Evolutionary conservation across 2,329 filamentous ascomycete species (phyloP).

Genomic region (Davidsoniella neocaledoniae): DNA sequence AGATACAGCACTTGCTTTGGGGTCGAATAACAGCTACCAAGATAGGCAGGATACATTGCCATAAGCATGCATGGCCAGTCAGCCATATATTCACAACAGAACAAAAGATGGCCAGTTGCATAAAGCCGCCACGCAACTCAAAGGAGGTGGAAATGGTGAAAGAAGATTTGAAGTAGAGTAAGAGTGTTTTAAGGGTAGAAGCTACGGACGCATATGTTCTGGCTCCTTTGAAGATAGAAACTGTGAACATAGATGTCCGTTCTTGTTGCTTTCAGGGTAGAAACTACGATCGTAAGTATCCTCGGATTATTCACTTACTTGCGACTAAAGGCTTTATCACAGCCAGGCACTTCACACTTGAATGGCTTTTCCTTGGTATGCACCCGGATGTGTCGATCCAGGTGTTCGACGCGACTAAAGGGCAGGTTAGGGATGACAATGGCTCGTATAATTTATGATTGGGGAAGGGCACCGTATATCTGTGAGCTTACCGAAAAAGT

Average conservation of each 20-base stretch:
- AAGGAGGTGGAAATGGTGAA: background rate
- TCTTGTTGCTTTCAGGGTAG: conserved; percentile 9
- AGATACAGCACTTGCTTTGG: too few relatives aligned
- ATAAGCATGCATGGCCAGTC: background rate
- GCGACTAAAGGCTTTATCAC: conserved; percentile 45
- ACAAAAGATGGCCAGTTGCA: background rate
- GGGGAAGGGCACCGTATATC: conserved; percentile 10
- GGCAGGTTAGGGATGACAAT: conserved; percentile 14
- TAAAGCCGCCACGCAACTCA: background rate
- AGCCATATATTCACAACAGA: background rate
- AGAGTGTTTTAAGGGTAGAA: too few relatives aligned
- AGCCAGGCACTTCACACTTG: conserved; percentile 39
- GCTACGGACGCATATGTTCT: background rate
- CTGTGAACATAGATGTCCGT: background rate
- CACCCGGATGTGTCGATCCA: conserved; percentile 45
- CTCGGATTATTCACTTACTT: conserved; percentile 27
- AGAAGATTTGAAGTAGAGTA: background rate
- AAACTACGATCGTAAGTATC: background rate
- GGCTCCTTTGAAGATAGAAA: background rate
- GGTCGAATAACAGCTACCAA: too few relatives aligned
- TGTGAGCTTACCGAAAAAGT: conserved; percentile 37
- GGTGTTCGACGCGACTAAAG: conserved; percentile 44
- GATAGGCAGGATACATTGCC: too few relatives aligned
- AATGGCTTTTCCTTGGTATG: conserved; percentile 52
- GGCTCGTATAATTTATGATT: background rate